Evolutionary conservation across 768 basidiomycete genomes (phyloP).

Genomic region (Suillus discolor): DNA sequence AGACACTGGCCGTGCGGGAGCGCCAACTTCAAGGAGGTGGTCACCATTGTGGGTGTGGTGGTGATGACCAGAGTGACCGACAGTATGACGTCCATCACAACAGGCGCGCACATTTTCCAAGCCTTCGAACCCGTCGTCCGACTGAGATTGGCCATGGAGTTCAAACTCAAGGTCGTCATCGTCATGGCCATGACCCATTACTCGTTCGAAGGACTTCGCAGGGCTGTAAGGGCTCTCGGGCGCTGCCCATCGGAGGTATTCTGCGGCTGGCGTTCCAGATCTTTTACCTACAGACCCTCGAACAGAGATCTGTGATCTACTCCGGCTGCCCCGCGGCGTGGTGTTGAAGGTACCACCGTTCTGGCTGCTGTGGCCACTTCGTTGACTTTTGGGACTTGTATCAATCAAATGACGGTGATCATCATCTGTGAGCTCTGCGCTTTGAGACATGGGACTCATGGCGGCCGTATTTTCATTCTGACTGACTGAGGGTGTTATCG

Average conservation of each 20-base stretch:
- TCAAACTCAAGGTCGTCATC: slow-evolving; percentile 82
- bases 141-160: slow-evolving; percentile 70
- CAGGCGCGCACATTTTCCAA: slow-evolving; percentile 94
- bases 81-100: slow-evolving; percentile 86
- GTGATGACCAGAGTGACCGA: slow-evolving; percentile 63
- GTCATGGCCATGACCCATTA: slow-evolving; percentile 40
- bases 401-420: slow-evolving; percentile 49
- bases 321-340: slow-evolving; percentile 77
- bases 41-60: slow-evolving; percentile 52
- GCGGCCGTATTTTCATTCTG: slow-evolving; percentile 37
- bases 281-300: slow-evolving; percentile 81
- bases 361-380: slow-evolving; percentile 62
- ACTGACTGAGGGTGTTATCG: slow-evolving; percentile 24
- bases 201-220: slow-evolving; percentile 65
- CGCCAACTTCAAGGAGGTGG: slow-evolving; percentile 51
- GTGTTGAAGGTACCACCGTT: slow-evolving; percentile 69
- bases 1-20: slow-evolving; percentile 61
- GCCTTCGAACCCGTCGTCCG: slow-evolving; percentile 86
- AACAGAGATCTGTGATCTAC: slow-evolving; percentile 75
- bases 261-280: slow-evolving; percentile 87
- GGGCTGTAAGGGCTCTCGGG: slow-evolving; percentile 82
- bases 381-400: slow-evolving; percentile 74
- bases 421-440: slow-evolving; percentile 50
- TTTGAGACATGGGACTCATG: slow-evolving; percentile 51
- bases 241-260: slow-evolving; percentile 81